phyloP scores from a whole-genome alignment of 257 asterid genomes.

The Nicotiana attenuata region DNA sequence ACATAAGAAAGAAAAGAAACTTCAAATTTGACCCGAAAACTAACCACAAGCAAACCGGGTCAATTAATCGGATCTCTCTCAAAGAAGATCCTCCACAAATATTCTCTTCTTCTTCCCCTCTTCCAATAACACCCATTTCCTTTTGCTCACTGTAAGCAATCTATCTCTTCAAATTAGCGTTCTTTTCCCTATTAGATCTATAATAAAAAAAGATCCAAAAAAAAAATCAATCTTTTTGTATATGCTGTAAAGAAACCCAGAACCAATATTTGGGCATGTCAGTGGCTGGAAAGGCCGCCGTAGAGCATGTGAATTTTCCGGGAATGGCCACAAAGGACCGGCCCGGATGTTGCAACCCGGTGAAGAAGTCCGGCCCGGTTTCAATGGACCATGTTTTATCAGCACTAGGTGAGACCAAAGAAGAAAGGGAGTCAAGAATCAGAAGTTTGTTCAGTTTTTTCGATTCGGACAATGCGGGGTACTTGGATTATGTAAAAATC shows the following conservation, averaged over 20 bases:
- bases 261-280: constrained; percentile 25
- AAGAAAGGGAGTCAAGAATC: constrained; percentile 76
- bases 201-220: not conserved
- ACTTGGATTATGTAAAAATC: constrained; percentile 66
- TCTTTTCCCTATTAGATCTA: not conserved
- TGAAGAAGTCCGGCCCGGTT: constrained; percentile 73
- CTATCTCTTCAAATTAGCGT: not conserved
- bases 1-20: not conserved
- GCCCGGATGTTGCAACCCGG: constrained; percentile 80
- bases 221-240: not conserved
- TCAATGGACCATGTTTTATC: constrained; percentile 84
- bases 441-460: constrained; percentile 70
- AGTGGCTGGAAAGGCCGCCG: constrained; percentile 33
- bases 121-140: not conserved
- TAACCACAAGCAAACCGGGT: constrained; percentile 12
- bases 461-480: constrained; percentile 64
- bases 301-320: constrained; percentile 46
- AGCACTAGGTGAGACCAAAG: constrained; percentile 77
- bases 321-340: constrained; percentile 44
- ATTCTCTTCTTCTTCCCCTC: constrained; percentile 12
- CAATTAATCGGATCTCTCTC: constrained; percentile 22
- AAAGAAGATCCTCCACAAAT: constrained; percentile 27
- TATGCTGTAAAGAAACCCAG: not conserved
- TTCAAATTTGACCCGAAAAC: constrained; percentile 10
- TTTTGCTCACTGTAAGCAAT: not conserved